phyloP scores from a whole-genome alignment of 306 rosid species.

The Cyamopsis tetragonoloba region DNA sequence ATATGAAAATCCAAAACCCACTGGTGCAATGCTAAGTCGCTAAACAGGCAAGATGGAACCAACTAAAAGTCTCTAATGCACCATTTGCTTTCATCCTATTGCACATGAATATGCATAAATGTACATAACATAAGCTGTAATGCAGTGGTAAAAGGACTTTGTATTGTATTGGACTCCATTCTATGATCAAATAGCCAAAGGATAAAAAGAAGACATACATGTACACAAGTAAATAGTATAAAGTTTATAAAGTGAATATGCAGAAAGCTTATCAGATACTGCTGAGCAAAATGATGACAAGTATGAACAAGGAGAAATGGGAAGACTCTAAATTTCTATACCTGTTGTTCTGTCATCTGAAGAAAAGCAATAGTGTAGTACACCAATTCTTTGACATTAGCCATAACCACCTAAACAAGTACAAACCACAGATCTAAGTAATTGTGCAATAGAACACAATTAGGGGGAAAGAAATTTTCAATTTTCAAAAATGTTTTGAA shows the following conservation, averaged over 20 bases:
- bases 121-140: neutral
- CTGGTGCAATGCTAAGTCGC: neutral
- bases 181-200: neutral
- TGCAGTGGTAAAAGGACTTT: neutral
- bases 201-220: neutral
- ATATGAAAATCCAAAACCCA: neutral
- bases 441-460: slow-evolving; percentile 16
- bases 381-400: slow-evolving; percentile 73
- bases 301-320: neutral
- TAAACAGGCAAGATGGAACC: neutral
- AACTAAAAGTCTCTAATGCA: slow-evolving; percentile 4
- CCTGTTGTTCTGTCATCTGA: slow-evolving; percentile 94
- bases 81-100: neutral
- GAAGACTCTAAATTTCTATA: slow-evolving; percentile 23
- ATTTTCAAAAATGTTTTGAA: slow-evolving; percentile 10
- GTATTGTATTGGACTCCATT: neutral
- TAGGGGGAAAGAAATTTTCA: slow-evolving; percentile 9
- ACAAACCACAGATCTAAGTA: slow-evolving; percentile 1
- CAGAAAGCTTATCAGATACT: slow-evolving; percentile 20
- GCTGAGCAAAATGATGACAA: slow-evolving; percentile 6
- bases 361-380: slow-evolving; percentile 85
- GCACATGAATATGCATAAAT: neutral
- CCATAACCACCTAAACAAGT: slow-evolving; percentile 48
- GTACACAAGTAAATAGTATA: neutral
- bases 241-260: neutral